phyloP scores from a whole-genome alignment of 2,329 filamentous ascomycete genomes.

The Pestalotiopsis fici region DNA sequence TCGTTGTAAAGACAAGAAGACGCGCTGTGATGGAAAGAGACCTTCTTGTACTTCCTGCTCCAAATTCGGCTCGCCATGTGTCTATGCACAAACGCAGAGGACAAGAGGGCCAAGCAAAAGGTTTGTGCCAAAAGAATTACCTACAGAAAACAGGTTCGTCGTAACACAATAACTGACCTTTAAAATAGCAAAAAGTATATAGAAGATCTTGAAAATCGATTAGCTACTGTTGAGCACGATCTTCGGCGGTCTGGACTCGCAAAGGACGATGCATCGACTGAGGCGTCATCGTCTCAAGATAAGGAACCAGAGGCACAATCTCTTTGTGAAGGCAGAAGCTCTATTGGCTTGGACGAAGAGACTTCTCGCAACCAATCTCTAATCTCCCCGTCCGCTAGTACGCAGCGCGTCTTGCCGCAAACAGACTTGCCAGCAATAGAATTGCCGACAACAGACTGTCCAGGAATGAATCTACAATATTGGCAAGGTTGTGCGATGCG shows the following conservation, averaged over 20 bases:
- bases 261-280: neutral
- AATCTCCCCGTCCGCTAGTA: neutral
- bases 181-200: neutral
- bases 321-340: neutral
- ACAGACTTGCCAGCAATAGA: too few relatives aligned
- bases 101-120: conserved; percentile 1
- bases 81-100: neutral
- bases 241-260: neutral
- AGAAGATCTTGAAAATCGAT: neutral
- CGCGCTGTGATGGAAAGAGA: neutral
- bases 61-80: neutral
- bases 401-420: neutral
- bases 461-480: too few relatives aligned
- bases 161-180: neutral
- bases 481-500: neutral
- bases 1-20: neutral
- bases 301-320: neutral
- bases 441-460: too few relatives aligned
- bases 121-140: neutral
- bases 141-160: neutral
- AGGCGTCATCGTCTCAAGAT: neutral
- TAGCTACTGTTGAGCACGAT: neutral
- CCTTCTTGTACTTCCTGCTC: neutral
- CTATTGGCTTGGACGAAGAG: neutral
- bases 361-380: neutral